Base-by-base conservation (phyloP, 2,329 filamentous ascomycete species). In the Lachnellula hyalina region DNA sequence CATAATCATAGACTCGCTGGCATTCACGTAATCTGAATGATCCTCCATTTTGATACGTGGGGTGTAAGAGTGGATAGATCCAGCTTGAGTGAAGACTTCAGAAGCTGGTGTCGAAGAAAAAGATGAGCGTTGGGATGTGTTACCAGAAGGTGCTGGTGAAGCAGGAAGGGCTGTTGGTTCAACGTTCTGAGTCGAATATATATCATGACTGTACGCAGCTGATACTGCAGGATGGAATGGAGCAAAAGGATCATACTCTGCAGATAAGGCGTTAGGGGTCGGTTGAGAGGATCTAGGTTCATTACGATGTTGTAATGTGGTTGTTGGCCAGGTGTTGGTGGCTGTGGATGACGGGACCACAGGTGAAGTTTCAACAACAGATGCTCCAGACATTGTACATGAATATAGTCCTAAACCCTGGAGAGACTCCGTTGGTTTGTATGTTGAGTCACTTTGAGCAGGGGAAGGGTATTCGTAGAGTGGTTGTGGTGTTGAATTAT, bases 171-270 rank as follows among this genome's bases (percentile, higher is more conserved):
- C 57, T 6, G 61, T 50, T 12, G 62, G 63, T 54, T 75, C 72
- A 44, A 68, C 65, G 40, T 70, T 65, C 49, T 74, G 72, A 34
- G 71, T 62, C 28, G 71, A 65, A 65, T 81, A 82, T 53, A 75
- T 63, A 56, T 78, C 75, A 62, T 76, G 73, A 56, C 68, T 71
- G 61, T 79, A 81, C 3, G 75, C 59, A 19, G 69, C 58, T 53
- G 73, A 65, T 58, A 77, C 65, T 51, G 69, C 65, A 25, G 71
- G 63, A 36, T 76, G 73, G 63, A 79, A 81, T 54, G 72, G 70
- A 57, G 72, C 71, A 63, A 80, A 83, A 32, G 74, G 67, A 61
- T 78, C 76, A 64, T 81, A 83, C 46, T 80, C 78, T 36, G 74
- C 66, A 35, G 77, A 71, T 53, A 80, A 66, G 32, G 78, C 72